Conservation (phyloP, 2,329 filamentous ascomycete genomes). For the Claviceps sp. region DNA sequence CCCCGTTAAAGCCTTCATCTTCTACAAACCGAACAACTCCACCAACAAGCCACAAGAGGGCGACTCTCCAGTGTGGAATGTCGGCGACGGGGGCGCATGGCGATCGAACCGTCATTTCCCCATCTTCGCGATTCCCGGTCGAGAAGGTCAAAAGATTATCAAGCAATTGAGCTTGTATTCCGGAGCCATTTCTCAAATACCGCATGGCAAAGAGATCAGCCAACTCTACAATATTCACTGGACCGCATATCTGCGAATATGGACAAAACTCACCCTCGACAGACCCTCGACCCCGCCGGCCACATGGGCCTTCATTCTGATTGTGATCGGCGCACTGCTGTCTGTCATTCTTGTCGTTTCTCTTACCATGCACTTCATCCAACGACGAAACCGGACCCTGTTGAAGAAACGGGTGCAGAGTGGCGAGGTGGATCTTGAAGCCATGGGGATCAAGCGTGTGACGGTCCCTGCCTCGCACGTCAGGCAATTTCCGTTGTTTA, state of each 20-base stretch:
- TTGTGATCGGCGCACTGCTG: constrained; percentile 59
- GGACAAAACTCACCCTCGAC: constrained; percentile 37
- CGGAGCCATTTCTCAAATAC: constrained; percentile 52
- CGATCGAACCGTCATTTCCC: constrained; percentile 58
- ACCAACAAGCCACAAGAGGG: constrained; percentile 50
- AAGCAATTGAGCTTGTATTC: constrained; percentile 62
- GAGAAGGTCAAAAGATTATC: constrained; percentile 55
- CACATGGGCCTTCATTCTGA: constrained; percentile 67
- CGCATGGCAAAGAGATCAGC: constrained; percentile 43
- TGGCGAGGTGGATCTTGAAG: constrained; percentile 78
- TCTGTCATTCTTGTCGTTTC: constrained; percentile 55
- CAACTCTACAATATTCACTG: constrained; percentile 40
- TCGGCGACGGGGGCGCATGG: constrained; percentile 61
- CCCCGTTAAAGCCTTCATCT: constrained; percentile 48
- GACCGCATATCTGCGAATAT: constrained; percentile 47
- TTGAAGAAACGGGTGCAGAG: constrained; percentile 57
- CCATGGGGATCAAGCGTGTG: constrained; percentile 69
- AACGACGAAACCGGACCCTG: constrained; percentile 53
- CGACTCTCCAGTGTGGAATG: constrained; percentile 53
- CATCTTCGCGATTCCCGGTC: constrained; percentile 66
- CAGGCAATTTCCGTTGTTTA: constrained; percentile 63
- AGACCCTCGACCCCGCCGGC: constrained; percentile 45
- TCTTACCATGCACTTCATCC: constrained; percentile 62
- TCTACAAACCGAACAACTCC: constrained; percentile 44
- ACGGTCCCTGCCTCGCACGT: constrained; percentile 62